These are phyloP conservation scores for Ganoderma lingzhi DNA, from an alignment of 1,284 basidiomycete species.

Conservation along the genomic window DNA sequence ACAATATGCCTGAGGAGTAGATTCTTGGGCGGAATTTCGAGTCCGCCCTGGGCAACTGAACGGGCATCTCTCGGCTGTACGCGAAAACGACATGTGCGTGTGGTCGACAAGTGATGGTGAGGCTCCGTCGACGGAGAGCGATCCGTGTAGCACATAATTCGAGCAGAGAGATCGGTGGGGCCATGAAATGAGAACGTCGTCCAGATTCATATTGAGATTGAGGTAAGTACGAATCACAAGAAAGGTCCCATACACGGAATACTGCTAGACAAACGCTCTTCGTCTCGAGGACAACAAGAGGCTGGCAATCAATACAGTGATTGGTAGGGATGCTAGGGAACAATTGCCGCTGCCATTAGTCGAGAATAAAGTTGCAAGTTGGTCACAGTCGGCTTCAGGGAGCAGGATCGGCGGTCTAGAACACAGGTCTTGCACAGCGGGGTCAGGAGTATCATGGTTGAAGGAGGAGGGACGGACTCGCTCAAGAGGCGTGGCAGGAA, in stretches of 20 bases:
- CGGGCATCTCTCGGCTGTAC: not conserved
- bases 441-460: not conserved
- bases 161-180: not conserved
- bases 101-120: not conserved
- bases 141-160: not conserved
- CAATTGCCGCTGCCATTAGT: not conserved
- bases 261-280: not conserved
- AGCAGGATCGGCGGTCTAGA: not conserved
- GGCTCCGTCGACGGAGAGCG: not conserved
- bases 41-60: not conserved
- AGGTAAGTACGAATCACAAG: not conserved
- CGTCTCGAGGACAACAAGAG: slow-evolving; percentile 10
- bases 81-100: not conserved
- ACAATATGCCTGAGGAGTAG: not conserved
- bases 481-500: not conserved
- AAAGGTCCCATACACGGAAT: not conserved
- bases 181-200: not conserved
- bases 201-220: not conserved
- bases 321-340: no score
- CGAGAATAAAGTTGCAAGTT: not conserved
- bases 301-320: not conserved
- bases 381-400: not conserved
- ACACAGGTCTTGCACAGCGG: not conserved
- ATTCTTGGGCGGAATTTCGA: no score
- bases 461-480: not conserved